Percentiles rank a stretch among this genome's conserved stretches.
Evolutionary conservation across 192 early-diverging fungal genomes (phyloP).

Genomic region (Backusella sp.): DNA sequence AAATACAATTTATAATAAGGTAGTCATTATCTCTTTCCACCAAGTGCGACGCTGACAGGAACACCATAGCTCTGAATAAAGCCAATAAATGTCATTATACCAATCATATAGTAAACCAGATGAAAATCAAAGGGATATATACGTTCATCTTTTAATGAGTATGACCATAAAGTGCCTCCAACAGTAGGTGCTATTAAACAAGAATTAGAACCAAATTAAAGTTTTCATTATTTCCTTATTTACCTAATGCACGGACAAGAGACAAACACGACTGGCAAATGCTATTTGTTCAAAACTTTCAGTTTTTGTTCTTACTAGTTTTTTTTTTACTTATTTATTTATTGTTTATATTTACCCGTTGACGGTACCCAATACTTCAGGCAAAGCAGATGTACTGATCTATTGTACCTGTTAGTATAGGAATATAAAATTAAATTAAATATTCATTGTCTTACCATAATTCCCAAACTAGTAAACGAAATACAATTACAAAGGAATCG

Average conservation of each 20-base stretch:
- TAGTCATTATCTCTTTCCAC: not conserved
- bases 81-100: slow-evolving; percentile 35
- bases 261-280: slow-evolving; percentile 53
- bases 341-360: slow-evolving; percentile 39
- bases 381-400: slow-evolving; percentile 54
- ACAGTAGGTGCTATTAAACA: slow-evolving; percentile 50
- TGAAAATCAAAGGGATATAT: slow-evolving; percentile 55
- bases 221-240: not conserved
- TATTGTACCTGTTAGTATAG: slow-evolving; percentile 14
- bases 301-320: not conserved
- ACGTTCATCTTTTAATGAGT: slow-evolving; percentile 45
- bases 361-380: slow-evolving; percentile 49
- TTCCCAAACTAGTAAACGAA: slow-evolving; percentile 46
- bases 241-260: slow-evolving; percentile 36
- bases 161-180: slow-evolving; percentile 54
- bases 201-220: slow-evolving; percentile 14
- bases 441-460: slow-evolving; percentile 42
- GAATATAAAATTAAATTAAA: not conserved
- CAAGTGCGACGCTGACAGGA: slow-evolving; percentile 19
- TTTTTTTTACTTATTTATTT: not conserved
- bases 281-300: not conserved
- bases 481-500: slow-evolving; percentile 20
- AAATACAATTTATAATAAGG: not conserved
- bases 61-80: slow-evolving; percentile 38
- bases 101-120: slow-evolving; percentile 52